phyloP scores from a whole-genome alignment of 176 grass and related monocot genomes.

The Musa schizocarpa region DNA sequence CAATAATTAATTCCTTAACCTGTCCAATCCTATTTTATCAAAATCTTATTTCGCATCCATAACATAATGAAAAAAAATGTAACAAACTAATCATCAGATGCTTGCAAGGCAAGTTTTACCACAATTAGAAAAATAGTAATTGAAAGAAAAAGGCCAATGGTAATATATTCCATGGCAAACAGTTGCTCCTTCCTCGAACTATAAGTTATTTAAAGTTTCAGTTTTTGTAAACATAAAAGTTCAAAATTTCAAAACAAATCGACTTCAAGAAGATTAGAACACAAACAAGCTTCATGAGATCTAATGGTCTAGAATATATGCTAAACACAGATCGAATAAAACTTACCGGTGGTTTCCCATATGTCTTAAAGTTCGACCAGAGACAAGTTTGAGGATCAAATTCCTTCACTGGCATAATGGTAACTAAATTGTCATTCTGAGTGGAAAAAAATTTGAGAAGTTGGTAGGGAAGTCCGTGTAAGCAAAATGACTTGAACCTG shows the following conservation, averaged over 20 bases:
- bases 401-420: slow-evolving; percentile 85
- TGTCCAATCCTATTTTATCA: not conserved
- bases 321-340: not conserved
- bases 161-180: not conserved
- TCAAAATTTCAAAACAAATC: not conserved
- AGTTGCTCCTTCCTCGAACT: not conserved
- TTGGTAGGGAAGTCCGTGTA: slow-evolving; percentile 18
- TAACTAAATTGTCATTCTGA: slow-evolving; percentile 26
- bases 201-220: not conserved
- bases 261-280: not conserved
- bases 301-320: not conserved
- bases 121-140: not conserved
- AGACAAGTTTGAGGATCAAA: slow-evolving; percentile 86
- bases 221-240: not conserved
- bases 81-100: too few species aligned
- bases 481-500: slow-evolving; percentile 49
- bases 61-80: not conserved
- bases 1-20: not conserved
- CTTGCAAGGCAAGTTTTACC: not conserved
- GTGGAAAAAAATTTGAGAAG: slow-evolving; percentile 4
- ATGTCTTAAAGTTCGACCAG: slow-evolving; percentile 82
- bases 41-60: not conserved
- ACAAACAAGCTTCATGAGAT: slow-evolving; percentile 10
- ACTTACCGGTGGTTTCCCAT: slow-evolving; percentile 92
- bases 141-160: not conserved